Evolutionary conservation across 1,139 yeast genomes (phyloP).

Genomic region (Ogataea hybrid): DNA sequence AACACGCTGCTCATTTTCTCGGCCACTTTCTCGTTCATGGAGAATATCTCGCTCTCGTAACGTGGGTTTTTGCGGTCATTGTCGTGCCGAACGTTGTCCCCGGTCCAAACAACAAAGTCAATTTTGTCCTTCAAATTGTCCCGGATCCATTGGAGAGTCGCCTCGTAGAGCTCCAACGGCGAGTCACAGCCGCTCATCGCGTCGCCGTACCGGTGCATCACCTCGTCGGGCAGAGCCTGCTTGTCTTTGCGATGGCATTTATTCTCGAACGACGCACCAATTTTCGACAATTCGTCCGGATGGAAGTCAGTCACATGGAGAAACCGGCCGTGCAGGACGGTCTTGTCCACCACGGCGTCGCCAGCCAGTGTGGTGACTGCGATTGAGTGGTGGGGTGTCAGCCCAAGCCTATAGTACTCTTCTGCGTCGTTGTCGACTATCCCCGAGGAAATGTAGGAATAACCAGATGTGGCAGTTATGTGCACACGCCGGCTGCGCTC

Average conservation of each 20-base stretch:
- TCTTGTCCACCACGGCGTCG: constrained; percentile 12
- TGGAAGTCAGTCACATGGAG: constrained; percentile 85
- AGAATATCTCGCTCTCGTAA: constrained; percentile 66
- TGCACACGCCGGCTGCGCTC: not conserved
- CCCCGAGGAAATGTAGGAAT: not conserved
- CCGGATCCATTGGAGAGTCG: constrained; percentile 65
- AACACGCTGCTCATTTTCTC: constrained; percentile 50
- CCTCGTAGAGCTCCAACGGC: constrained; percentile 58
- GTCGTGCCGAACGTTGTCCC: constrained; percentile 85
- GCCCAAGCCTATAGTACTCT: constrained; percentile 32
- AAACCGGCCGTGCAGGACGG: constrained; percentile 59
- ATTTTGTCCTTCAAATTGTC: constrained; percentile 66
- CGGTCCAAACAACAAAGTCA: constrained; percentile 88
- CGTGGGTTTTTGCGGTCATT: constrained; percentile 73
- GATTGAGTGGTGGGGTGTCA: constrained; percentile 38
- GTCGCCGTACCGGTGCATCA: constrained; percentile 69
- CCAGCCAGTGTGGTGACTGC: constrained; percentile 22
- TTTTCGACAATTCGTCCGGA: constrained; percentile 70
- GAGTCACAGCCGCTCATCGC: constrained; percentile 73
- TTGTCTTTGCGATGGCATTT: constrained; percentile 57
- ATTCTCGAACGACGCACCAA: constrained; percentile 47
- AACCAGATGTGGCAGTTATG: not conserved
- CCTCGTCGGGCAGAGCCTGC: constrained; percentile 17
- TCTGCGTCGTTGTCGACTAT: constrained; percentile 17
- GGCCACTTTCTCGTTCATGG: constrained; percentile 64